A percentile compares a stretch with the other conserved stretches of the same genome.
phyloP scores from a whole-genome alignment of 169 alveolate species.

The Neospora caninum region DNA sequence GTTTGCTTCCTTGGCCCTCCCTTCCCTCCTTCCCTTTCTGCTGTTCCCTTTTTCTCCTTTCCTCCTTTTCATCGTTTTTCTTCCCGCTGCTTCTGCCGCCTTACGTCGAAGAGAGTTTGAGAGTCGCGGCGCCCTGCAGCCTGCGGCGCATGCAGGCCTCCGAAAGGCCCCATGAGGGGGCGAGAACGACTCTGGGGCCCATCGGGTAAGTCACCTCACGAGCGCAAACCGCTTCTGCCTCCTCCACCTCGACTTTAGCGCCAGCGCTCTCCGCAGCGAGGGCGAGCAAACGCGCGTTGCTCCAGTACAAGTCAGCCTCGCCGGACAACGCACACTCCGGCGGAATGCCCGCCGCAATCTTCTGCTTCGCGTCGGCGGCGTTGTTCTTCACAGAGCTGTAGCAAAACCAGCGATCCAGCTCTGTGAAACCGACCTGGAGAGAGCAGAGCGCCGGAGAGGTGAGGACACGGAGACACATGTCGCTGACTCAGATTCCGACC shows the following conservation, averaged over 20 bases:
- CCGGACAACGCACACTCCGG: constrained; percentile 67
- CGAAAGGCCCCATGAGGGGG: constrained; percentile 60
- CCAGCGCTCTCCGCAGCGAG: constrained; percentile 31
- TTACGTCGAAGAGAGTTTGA: constrained; percentile 9
- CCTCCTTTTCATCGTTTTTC: no score
- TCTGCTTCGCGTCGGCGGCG: constrained; percentile 66
- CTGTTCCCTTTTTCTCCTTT: no score
- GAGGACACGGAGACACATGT: no score
- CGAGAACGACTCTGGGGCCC: constrained; percentile 65
- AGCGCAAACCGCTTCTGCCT: constrained; percentile 6
- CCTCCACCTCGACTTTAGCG: constrained; percentile 25
- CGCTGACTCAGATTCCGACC: no score
- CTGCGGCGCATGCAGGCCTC: constrained; percentile 15
- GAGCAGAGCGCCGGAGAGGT: neutral
- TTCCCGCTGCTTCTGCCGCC: neutral
- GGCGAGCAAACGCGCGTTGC: constrained; percentile 40
- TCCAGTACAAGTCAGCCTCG: constrained; percentile 54
- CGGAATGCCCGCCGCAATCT: constrained; percentile 36
- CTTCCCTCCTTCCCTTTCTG: no score
- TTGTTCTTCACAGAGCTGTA: constrained; percentile 72
- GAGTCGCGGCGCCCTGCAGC: neutral
- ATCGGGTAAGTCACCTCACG: constrained; percentile 34
- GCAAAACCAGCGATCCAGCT: constrained; percentile 71
- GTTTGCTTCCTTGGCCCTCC: no score
- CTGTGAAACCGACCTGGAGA: constrained; percentile 69